Percentiles rank a stretch among this genome's conserved stretches.
phyloP scores from a whole-genome alignment of 768 basidiomycete species.

The Lactarius sanguifluus region DNA sequence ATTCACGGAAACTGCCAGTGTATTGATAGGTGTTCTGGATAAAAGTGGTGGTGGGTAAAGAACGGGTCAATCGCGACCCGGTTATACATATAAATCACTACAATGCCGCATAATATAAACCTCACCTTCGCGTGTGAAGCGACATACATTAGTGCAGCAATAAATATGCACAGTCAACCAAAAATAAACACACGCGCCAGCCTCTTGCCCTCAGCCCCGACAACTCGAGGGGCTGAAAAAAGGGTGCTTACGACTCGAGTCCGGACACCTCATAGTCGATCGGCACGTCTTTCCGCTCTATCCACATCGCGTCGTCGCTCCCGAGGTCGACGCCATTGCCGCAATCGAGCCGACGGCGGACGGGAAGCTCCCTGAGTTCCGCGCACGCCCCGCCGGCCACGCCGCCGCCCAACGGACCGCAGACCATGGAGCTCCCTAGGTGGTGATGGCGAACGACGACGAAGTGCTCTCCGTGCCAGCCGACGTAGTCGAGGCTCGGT shows the following conservation, averaged over 20 bases:
- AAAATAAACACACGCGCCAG: background rate
- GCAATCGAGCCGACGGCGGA: conserved; percentile 57
- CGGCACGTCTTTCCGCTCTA: conserved; percentile 72
- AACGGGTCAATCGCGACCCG: background rate
- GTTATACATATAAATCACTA: background rate
- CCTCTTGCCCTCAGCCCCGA: background rate
- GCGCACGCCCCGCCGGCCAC: conserved; percentile 27
- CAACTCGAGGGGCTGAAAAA: background rate
- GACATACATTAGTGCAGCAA: background rate
- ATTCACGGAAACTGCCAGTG: too few relatives aligned
- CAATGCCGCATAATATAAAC: background rate
- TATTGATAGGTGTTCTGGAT: too few relatives aligned
- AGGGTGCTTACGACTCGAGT: conserved; percentile 36
- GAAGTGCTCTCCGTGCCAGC: conserved; percentile 75
- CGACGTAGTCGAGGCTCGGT: conserved; percentile 60
- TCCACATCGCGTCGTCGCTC: conserved; percentile 59
- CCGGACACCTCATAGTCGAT: conserved; percentile 71
- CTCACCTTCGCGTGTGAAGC: background rate
- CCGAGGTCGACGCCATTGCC: conserved; percentile 67
- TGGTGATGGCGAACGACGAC: conserved; percentile 49
- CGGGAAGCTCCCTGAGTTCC: conserved; percentile 64
- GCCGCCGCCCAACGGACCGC: background rate
- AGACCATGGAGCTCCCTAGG: background rate
- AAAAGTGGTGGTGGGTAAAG: background rate
- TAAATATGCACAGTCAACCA: background rate